phyloP scores from a whole-genome alignment of 768 basidiomycete genomes.

The Podaxis sp. region DNA sequence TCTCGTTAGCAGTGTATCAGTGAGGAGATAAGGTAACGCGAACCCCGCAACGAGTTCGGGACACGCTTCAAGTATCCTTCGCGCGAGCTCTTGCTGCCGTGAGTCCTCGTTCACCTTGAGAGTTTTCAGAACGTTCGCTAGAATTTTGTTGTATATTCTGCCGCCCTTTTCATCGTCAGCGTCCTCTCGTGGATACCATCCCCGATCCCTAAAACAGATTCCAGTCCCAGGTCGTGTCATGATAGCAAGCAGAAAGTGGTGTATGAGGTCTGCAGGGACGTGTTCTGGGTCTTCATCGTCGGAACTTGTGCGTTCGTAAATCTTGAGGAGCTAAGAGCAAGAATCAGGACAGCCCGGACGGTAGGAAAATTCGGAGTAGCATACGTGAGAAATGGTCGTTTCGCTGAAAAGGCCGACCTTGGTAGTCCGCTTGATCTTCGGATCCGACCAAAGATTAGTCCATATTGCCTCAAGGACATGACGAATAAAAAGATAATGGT shows the following conservation, averaged over 20 bases:
- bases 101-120: slow-evolving; percentile 89
- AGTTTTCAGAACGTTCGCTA: slow-evolving; percentile 68
- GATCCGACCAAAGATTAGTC: slow-evolving; percentile 75
- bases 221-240: slow-evolving; percentile 81
- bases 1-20: slow-evolving; percentile 17
- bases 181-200: slow-evolving; percentile 83
- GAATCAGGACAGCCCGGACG: neutral
- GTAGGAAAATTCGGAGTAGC: neutral
- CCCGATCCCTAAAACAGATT: slow-evolving; percentile 83
- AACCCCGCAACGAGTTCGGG: slow-evolving; percentile 85
- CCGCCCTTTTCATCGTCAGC: slow-evolving; percentile 39
- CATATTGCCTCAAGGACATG: slow-evolving; percentile 71
- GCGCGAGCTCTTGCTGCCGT: slow-evolving; percentile 78
- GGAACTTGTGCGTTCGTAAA: slow-evolving; percentile 61
- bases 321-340: slow-evolving; percentile 55
- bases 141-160: slow-evolving; percentile 79
- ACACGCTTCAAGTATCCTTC: slow-evolving; percentile 78
- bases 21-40: slow-evolving; percentile 15
- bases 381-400: slow-evolving; percentile 59
- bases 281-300: slow-evolving; percentile 51
- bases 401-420: slow-evolving; percentile 77
- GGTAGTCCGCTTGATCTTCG: slow-evolving; percentile 64
- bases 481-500: slow-evolving; percentile 60
- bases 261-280: slow-evolving; percentile 73
- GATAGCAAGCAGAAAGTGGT: slow-evolving; percentile 85